Base-by-base conservation (phyloP, 2,329 filamentous ascomycete genomes). In the Fonsecaea multimorphosa region DNA sequence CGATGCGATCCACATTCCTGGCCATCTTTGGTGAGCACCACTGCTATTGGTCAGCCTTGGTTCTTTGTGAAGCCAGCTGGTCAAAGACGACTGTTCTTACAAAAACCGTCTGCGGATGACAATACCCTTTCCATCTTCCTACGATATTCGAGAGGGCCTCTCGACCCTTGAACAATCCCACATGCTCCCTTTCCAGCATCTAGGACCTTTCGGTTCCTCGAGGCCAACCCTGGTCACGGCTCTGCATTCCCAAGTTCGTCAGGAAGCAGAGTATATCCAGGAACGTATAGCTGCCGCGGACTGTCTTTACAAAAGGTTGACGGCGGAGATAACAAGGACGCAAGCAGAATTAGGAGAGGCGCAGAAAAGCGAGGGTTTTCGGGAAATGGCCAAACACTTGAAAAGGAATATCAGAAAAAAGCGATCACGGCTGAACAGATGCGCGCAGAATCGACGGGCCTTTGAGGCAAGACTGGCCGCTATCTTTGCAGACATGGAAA, bases 251-350 rank as follows among this genome's bases (percentile, higher is more conserved):
- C 49, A 34, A 34, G 53, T 70, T 12, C 68, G 66, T 29, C 69
- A 71, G 34, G 66, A 70, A 27, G 58, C 56, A 57, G 54, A 58
- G 4, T 71, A 71, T 54, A 34, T 71, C 6, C 60, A 51, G 6
- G 38, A 49, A 31, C 53, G 58, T 6, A 49, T 71, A 11, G 52
- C 27, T 12, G 59, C 44, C 2, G 63, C 70, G 34, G 57, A 69
- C 55, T 40, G 31, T 9, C 56, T 58, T 34, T 56, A 58, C 34
- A 62, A 24, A 59, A 49, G 44, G 34, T 9, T 68, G 29, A 51
- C 27, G 3, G n/a, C 12, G 19, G 44, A 49, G n/a, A 51, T 65
- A 19, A 19, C 51, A 8, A 67, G 34, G 34, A 27, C 32, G 16
- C 38, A 65, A 46, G 32, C 31, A 12, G 56, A 46, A n/a, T 46